Evolutionary conservation across 176 grass and related monocot genomes (phyloP).

Genomic region (Bromus sterilis): DNA sequence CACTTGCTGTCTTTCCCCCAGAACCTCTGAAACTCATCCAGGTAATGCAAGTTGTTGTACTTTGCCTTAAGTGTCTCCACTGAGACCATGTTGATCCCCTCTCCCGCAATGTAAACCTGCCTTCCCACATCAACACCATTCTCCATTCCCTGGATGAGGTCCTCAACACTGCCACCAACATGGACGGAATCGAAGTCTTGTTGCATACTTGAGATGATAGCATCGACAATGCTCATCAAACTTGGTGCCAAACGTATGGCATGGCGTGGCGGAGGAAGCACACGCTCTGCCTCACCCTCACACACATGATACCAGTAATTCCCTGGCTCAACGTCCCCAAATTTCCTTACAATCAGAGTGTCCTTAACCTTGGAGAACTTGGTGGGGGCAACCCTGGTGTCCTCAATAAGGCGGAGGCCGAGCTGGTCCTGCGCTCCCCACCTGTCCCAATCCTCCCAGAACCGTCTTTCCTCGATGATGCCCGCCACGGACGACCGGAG

Average conservation of each 20-base stretch:
- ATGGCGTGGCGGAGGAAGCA: constrained; percentile 11
- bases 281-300: constrained; percentile 37
- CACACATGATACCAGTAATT: constrained; percentile 85
- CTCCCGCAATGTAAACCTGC: constrained; percentile 48
- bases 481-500: constrained; percentile 28
- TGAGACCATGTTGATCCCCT: constrained; percentile 17
- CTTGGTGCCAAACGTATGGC: constrained; percentile 40
- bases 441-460: constrained; percentile 66
- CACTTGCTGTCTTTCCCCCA: constrained; percentile 58
- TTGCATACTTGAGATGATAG: constrained; percentile 50
- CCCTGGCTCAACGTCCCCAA: constrained; percentile 65
- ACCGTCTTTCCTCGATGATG: constrained; percentile 51
- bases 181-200: constrained; percentile 53
- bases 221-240: constrained; percentile 53
- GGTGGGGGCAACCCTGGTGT: constrained; percentile 31
- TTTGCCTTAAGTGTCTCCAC: constrained; percentile 50
- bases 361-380: constrained; percentile 55
- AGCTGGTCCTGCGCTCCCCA: constrained; percentile 62
- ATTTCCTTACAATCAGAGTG: constrained; percentile 64
- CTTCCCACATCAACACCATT: constrained; percentile 37
- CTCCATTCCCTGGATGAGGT: constrained; percentile 13
- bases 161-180: constrained; percentile 11
- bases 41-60: constrained; percentile 27
- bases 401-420: constrained; percentile 48
- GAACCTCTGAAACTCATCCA: constrained; percentile 54